These are phyloP conservation scores for Seiridium unicorne DNA, from an alignment of 2,329 filamentous ascomycete species.

Conservation along the genomic window DNA sequence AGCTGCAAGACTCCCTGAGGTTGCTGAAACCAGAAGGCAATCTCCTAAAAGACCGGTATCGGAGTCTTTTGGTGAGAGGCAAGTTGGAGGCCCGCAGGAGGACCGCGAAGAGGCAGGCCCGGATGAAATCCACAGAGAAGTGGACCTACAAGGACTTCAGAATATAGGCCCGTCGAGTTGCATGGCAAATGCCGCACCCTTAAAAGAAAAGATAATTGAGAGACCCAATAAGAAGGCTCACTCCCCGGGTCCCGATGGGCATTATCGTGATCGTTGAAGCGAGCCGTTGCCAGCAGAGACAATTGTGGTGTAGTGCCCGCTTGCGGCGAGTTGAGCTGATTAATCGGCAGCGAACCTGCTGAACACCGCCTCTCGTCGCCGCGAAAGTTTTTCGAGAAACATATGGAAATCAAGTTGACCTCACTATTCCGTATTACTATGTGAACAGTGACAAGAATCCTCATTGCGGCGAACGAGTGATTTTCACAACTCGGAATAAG, in stretches of 20 bases:
- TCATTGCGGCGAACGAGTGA: too few species aligned
- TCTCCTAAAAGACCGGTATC: slow-evolving; percentile 85
- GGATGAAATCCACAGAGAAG: slow-evolving; percentile 84
- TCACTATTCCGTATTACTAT: too few species aligned
- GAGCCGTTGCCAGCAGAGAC: too few species aligned
- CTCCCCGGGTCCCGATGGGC: not conserved
- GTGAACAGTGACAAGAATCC: too few species aligned
- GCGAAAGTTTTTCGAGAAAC: too few species aligned
- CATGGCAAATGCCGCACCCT: not conserved
- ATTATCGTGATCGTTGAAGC: not conserved
- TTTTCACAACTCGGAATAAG: too few species aligned
- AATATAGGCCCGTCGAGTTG: slow-evolving; percentile 30
- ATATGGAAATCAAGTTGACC: too few species aligned
- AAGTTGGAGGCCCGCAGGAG: slow-evolving; percentile 83
- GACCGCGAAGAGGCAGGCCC: slow-evolving; percentile 75
- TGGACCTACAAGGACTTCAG: slow-evolving; percentile 97
- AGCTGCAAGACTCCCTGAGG: slow-evolving; percentile 79
- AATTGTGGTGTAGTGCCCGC: too few species aligned
- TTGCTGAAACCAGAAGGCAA: slow-evolving; percentile 94
- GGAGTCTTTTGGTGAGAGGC: slow-evolving; percentile 31
- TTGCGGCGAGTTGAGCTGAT: too few species aligned
- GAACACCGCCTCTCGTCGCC: too few species aligned
- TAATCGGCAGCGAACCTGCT: too few species aligned
- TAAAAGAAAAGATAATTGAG: not conserved
- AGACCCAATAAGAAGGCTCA: not conserved